Percentiles rank a stretch among this genome's conserved stretches.
Conservation (phyloP, 768 basidiomycete species). For the Phylloporus arenicola region DNA sequence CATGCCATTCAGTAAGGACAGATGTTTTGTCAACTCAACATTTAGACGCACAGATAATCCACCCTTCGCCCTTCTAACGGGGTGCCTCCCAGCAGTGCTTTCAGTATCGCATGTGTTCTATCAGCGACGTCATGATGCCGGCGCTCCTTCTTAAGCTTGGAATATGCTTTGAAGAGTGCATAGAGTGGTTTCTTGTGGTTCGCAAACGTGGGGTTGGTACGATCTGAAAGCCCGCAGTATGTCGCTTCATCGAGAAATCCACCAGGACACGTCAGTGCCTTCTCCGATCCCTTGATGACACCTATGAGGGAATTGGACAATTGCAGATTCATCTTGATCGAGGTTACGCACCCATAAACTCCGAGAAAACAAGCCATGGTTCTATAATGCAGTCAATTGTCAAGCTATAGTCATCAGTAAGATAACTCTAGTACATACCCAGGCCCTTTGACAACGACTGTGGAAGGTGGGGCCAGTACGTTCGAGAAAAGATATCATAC, state of each 20-base stretch:
- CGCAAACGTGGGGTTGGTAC: constrained; percentile 52
- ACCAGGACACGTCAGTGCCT: constrained; percentile 31
- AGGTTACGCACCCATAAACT: constrained; percentile 52
- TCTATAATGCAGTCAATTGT: constrained; percentile 33
- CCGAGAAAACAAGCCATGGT: constrained; percentile 56
- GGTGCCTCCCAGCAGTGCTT: constrained; percentile 25
- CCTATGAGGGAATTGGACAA: constrained; percentile 27
- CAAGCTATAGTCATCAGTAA: neutral
- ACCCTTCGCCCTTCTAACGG: constrained; percentile 38
- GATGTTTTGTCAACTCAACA: neutral
- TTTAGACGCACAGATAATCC: constrained; percentile 47
- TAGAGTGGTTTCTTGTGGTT: constrained; percentile 45
- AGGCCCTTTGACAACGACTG: constrained; percentile 47
- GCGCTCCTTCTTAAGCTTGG: constrained; percentile 37
- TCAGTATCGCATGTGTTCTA: constrained; percentile 51
- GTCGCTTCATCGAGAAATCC: constrained; percentile 39
- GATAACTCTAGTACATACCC: constrained; percentile 32
- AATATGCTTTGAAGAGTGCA: constrained; percentile 48
- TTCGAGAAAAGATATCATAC: constrained; percentile 42
- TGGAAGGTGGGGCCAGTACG: constrained; percentile 59
- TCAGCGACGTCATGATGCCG: constrained; percentile 56
- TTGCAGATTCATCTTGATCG: neutral
- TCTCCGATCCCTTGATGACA: constrained; percentile 66
- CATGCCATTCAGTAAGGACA: neutral
- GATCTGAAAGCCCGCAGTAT: constrained; percentile 46